A percentile compares a stretch with the other conserved stretches of the same genome.
Conservation (phyloP, 169 alveolate genomes). For the Plasmodium gaboni region DNA sequence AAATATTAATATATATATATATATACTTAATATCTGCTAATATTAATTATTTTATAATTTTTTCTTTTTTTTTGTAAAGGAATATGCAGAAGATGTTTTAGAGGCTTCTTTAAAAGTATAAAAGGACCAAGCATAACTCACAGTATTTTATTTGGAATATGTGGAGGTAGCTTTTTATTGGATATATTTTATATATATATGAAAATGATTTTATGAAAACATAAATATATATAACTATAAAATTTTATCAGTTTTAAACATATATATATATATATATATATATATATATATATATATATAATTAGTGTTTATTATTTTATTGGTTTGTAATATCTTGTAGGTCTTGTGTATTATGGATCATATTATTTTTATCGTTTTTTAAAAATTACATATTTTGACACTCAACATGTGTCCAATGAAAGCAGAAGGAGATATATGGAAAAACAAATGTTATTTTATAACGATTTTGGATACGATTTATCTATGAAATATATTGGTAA, state of each 20-base stretch:
- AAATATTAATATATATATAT: no score
- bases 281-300: not conserved
- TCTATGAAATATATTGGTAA: constrained; percentile 75
- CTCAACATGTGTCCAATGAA: constrained; percentile 69
- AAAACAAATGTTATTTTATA: constrained; percentile 72
- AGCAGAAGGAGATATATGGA: constrained; percentile 75
- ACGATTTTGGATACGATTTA: constrained; percentile 57
- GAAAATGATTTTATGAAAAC: no score
- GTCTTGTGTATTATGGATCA: constrained; percentile 54
- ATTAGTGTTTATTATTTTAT: not conserved
- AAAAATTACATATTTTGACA: constrained; percentile 59
- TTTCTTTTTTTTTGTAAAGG: constrained; percentile 13
- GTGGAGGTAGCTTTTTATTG: constrained; percentile 39
- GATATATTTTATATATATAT: not conserved
- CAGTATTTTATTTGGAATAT: constrained; percentile 71
- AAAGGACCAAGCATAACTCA: constrained; percentile 75
- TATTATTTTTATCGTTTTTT: constrained; percentile 50
- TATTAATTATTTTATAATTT: not conserved
- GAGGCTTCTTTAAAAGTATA: constrained; percentile 9
- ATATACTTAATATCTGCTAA: no score
- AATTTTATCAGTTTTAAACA: no score
- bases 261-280: constrained; percentile 5
- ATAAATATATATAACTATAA: no score
- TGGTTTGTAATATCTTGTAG: not conserved
- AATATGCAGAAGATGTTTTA: constrained; percentile 27